These are phyloP conservation scores for Wickerhamiella sorbophila DNA, from an alignment of 805 yeast species.

Conservation along the genomic window DNA sequence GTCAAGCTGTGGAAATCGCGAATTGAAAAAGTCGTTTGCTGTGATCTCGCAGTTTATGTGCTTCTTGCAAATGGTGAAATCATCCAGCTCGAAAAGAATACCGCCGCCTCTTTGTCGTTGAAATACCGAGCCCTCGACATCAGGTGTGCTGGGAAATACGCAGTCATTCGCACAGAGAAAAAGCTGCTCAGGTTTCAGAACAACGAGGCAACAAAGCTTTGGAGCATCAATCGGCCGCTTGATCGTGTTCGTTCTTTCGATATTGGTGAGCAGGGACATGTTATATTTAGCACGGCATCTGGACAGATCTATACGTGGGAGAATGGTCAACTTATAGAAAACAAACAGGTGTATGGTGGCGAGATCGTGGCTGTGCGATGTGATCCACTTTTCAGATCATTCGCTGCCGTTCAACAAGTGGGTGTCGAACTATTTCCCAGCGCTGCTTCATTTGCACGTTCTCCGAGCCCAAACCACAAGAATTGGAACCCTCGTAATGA, in stretches of 20 bases:
- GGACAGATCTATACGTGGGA: slow-evolving; percentile 12
- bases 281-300: slow-evolving; percentile 13
- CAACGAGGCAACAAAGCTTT: slow-evolving; percentile 7
- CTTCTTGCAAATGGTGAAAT: slow-evolving; percentile 9
- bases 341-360: slow-evolving; percentile 9
- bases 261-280: slow-evolving; percentile 13
- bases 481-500: neutral
- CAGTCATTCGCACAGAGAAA: slow-evolving; percentile 8
- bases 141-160: slow-evolving; percentile 9
- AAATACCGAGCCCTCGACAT: slow-evolving; percentile 5
- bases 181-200: slow-evolving; percentile 6
- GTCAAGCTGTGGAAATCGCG: slow-evolving; percentile 1
- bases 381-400: slow-evolving; percentile 10
- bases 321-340: slow-evolving; percentile 7
- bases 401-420: slow-evolving; percentile 10
- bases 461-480: neutral
- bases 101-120: neutral
- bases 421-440: slow-evolving; percentile 4
- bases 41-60: slow-evolving; percentile 12
- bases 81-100: slow-evolving; percentile 3
- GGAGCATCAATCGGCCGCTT: slow-evolving; percentile 9
- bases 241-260: slow-evolving; percentile 12
- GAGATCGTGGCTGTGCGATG: slow-evolving; percentile 8
- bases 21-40: slow-evolving; percentile 10
- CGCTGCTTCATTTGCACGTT: neutral